phyloP scores from a whole-genome alignment of 2,329 filamentous ascomycete genomes.

The Colletotrichum sp. region DNA sequence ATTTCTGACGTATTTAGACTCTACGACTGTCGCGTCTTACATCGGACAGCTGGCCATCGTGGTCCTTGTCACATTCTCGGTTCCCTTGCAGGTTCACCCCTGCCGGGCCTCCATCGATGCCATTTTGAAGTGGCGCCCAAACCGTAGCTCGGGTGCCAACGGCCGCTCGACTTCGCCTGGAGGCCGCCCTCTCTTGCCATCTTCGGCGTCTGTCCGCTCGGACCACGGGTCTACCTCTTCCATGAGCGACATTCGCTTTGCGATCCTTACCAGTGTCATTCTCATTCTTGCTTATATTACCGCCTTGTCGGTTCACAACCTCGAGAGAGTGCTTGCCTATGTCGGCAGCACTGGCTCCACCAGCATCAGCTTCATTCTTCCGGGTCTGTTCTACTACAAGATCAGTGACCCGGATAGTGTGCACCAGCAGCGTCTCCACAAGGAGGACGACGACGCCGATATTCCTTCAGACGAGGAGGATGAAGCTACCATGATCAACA shows the following conservation, averaged over 20 bases:
- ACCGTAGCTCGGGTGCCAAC: constrained; percentile 41
- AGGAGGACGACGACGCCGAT: constrained; percentile 87
- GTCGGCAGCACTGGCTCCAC: constrained; percentile 95
- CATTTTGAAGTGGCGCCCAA: constrained; percentile 89
- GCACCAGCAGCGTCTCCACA: constrained; percentile 84
- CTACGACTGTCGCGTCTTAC: constrained; percentile 80
- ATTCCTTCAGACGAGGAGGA: constrained; percentile 56
- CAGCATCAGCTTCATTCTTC: constrained; percentile 95
- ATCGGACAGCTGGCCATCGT: constrained; percentile 96
- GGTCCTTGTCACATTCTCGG: constrained; percentile 93
- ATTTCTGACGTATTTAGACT: constrained; percentile 48
- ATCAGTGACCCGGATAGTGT: constrained; percentile 89
- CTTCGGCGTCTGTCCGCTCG: constrained; percentile 42
- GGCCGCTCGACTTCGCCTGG: constrained; percentile 45
- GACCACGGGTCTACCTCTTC: constrained; percentile 60
- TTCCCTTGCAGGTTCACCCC: constrained; percentile 93
- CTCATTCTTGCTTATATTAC: constrained; percentile 85
- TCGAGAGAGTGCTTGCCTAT: constrained; percentile 92
- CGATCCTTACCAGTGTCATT: constrained; percentile 84
- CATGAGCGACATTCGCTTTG: constrained; percentile 90
- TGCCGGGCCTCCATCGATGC: constrained; percentile 95
- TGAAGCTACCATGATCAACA: constrained; percentile 46
- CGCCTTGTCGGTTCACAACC: constrained; percentile 86
- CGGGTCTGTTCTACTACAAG: constrained; percentile 97
- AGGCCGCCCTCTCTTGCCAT: constrained; percentile 47